Percentiles rank a stretch among this genome's conserved stretches.
These are phyloP conservation scores for Backusella circina DNA, from an alignment of 192 early-diverging fungal species.

Conservation along the genomic window DNA sequence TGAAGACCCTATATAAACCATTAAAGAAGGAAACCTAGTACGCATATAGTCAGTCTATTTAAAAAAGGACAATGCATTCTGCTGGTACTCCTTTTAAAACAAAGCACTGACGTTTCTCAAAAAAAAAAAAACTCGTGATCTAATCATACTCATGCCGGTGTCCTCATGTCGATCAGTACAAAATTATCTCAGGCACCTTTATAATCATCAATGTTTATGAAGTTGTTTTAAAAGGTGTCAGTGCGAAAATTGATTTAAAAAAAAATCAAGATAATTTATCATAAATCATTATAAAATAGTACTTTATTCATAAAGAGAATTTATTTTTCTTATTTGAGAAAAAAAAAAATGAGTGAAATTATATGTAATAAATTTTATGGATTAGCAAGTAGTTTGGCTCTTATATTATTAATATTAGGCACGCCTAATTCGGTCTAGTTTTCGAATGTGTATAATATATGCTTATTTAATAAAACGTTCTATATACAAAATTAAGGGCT, in stretches of 20 bases:
- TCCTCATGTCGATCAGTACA: background rate
- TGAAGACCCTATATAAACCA: background rate
- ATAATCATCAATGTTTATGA: background rate
- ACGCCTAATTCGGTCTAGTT: conserved; percentile 58
- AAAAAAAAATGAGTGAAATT: background rate
- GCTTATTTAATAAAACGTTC: background rate
- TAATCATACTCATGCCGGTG: background rate
- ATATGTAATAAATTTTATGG: background rate
- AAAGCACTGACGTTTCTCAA: background rate
- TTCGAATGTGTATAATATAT: background rate
- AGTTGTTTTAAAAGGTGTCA: background rate
- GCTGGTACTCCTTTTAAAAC: background rate
- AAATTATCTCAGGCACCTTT: background rate
- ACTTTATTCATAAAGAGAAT: background rate
- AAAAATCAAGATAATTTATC: background rate
- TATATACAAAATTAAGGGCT: background rate
- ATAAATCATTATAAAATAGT: background rate
- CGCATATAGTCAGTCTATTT: background rate
- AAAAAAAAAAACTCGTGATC: background rate
- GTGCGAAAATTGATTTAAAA: background rate
- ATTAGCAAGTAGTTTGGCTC: background rate
- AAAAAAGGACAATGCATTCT: background rate
- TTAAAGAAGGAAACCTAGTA: background rate
- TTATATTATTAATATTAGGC: conserved; percentile 41
- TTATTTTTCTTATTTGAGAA: background rate